These are phyloP conservation scores for Erodium maritimum DNA, from an alignment of 345 rosid genomes.

Conservation along the genomic window DNA sequence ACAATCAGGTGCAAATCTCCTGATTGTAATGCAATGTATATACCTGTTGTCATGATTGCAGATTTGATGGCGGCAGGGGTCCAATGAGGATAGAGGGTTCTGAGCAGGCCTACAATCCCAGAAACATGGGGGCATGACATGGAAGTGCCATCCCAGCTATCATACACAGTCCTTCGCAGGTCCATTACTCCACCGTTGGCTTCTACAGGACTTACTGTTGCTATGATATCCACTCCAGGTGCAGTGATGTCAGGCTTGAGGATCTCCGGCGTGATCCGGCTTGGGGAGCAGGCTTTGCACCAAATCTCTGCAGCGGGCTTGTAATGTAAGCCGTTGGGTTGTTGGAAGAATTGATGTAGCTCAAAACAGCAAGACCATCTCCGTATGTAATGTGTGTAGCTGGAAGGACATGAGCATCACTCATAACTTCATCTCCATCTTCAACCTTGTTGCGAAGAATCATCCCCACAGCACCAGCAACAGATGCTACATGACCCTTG, in stretches of 20 bases:
- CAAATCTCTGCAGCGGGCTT: conserved; percentile 11
- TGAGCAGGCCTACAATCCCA: conserved; percentile 41
- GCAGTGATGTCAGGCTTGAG: conserved; percentile 84
- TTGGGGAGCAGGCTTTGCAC: conserved; percentile 59
- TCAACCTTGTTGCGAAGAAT: conserved; percentile 48
- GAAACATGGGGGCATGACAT: conserved; percentile 59
- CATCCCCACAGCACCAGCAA: conserved; percentile 60
- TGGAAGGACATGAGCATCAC: conserved; percentile 60
- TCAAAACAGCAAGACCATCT: conserved; percentile 35
- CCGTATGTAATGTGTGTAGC: conserved; percentile 39
- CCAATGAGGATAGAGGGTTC: conserved; percentile 33
- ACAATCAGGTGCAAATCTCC: too few species aligned
- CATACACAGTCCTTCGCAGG: background rate
- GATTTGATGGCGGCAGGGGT: conserved; percentile 47
- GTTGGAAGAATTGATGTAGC: conserved; percentile 33
- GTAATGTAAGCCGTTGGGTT: conserved; percentile 36
- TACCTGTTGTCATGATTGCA: conserved; percentile 42
- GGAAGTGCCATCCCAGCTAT: conserved; percentile 32
- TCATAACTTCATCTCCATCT: conserved; percentile 29
- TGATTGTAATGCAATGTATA: too few species aligned
- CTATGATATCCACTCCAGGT: conserved; percentile 64
- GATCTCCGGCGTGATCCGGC: conserved; percentile 41
- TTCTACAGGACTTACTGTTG: conserved; percentile 30
- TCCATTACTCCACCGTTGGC: background rate
- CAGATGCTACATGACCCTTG: conserved; percentile 32